phyloP scores from a whole-genome alignment of 2,329 filamentous ascomycete species.

The Ophiocordyceps australis region DNA sequence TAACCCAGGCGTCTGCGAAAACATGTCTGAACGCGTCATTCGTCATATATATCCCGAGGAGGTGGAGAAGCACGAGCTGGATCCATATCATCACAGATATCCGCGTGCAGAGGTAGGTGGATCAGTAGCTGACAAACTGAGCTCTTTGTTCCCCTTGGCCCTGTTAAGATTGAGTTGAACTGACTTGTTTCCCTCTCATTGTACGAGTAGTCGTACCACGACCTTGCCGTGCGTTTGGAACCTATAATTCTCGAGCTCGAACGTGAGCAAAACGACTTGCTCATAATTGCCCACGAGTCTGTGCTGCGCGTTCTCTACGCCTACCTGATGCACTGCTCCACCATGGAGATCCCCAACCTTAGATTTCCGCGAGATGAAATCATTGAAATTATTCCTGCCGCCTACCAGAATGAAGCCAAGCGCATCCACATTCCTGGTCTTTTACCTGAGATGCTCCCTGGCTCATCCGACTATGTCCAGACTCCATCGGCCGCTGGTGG shows the following conservation, averaged over 20 bases:
- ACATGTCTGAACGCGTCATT: constrained; percentile 71
- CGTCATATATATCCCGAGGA: constrained; percentile 75
- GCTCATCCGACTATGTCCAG: constrained; percentile 64
- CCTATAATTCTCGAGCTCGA: constrained; percentile 96
- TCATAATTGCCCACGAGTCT: constrained; percentile 95
- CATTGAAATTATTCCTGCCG: constrained; percentile 94
- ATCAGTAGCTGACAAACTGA: too few species aligned
- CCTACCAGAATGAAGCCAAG: constrained; percentile 91
- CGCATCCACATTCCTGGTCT: constrained; percentile 67
- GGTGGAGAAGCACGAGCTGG: constrained; percentile 77
- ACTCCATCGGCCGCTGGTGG: constrained; percentile 53
- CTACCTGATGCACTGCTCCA: constrained; percentile 96
- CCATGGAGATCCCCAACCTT: constrained; percentile 80
- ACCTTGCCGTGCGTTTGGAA: constrained; percentile 91
- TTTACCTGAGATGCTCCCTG: constrained; percentile 49
- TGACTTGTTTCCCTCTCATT: constrained; percentile 2
- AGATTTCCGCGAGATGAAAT: constrained; percentile 94
- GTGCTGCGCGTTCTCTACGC: constrained; percentile 94
- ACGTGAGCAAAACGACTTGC: constrained; percentile 88
- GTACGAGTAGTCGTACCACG: constrained; percentile 79
- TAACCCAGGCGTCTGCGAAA: constrained; percentile 91
- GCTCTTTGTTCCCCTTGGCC: too few species aligned
- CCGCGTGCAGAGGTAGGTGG: constrained; percentile 80
- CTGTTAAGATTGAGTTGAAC: too few species aligned
- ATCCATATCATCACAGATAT: constrained; percentile 94